Evolutionary conservation across 2,329 filamentous ascomycete species (phyloP), one percentile per base, ranked within the genome.

Genomic region (Fusarium acutatum): DNA sequence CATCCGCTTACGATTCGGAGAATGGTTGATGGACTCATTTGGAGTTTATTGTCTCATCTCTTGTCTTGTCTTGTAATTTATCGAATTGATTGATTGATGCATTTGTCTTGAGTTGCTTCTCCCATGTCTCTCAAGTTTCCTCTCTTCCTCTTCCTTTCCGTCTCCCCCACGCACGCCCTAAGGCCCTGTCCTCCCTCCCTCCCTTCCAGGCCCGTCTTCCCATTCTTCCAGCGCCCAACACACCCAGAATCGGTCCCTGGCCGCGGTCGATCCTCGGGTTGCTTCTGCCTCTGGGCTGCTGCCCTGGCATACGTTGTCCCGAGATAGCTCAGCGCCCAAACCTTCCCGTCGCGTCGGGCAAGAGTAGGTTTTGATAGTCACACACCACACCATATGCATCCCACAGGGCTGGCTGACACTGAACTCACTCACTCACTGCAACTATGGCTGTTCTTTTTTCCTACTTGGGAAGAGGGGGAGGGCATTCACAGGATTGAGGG

Each of bases 231-330:
- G 58, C 43, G 63, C 69, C 68, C 66, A 68, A 67, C 69, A 44
- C 65, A 67, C 68, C 64, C 58, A 60, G 47, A 64, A 57, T 54
- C 47, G 68, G 63, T 54, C 69, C 69, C 67, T 71, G 49, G 35
- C 67, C 35, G 30, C 26, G 52, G 37, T n/a, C 32, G 34, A 64
- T 63, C 62, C 50, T 64, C 38, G 30, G 35, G 37, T 35, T 53
- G 52, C 62, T 35, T 65, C 44, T 64, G 43, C 24, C 43, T 46
- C 43, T 46, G 24, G 43, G 43, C 24, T 28, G 41, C 47, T 63
- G 57, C 66, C 64, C 66, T 69, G 64, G 43, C 66, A 69, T 64
- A 63, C 57, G 35, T 56, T 67, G 47, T 54, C 64, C 64, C 61
- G 62, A 67, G 41, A 60, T 66, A 66, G 49, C 60, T 44, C 44